Evolutionary conservation across 805 yeast genomes (phyloP).

Genomic region (Pichia manshurica): DNA sequence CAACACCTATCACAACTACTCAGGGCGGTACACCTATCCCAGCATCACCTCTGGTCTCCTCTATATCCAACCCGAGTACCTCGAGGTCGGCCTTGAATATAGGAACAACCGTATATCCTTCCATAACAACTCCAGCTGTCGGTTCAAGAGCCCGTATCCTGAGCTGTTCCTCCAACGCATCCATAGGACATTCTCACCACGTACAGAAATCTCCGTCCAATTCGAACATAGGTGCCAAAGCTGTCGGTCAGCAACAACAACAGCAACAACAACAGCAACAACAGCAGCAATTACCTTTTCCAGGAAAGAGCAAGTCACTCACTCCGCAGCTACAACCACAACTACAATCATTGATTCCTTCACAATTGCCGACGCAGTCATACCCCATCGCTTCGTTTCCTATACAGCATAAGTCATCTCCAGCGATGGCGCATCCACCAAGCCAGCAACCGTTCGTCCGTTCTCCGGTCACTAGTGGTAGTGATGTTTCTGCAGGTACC

Average conservation of each 20-base stretch:
- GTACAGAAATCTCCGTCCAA: constrained; percentile 4
- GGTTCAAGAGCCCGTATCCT: constrained; percentile 3
- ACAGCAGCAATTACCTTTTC: background rate
- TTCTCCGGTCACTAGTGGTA: too few relatives aligned
- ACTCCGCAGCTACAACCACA: background rate
- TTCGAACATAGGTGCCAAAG: constrained; percentile 1
- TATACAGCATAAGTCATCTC: background rate
- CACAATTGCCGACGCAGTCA: background rate
- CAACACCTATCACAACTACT: constrained; percentile 15
- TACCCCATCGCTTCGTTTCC: background rate
- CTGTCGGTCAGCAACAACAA: background rate
- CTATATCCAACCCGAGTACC: background rate
- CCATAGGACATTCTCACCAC: background rate
- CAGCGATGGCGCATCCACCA: too few relatives aligned
- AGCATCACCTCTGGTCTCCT: constrained; percentile 5
- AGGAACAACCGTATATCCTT: background rate
- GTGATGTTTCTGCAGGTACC: too few relatives aligned
- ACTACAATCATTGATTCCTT: background rate
- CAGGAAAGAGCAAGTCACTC: background rate
- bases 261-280: constrained; percentile 5
- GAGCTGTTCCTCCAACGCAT: constrained; percentile 7
- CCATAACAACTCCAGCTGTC: background rate
- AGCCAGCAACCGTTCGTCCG: too few relatives aligned
- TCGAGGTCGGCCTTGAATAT: background rate
- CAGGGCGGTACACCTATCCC: constrained; percentile 2